These are phyloP conservation scores for Epichloe scottii DNA, from an alignment of 2,329 filamentous ascomycete species.

Conservation along the genomic window DNA sequence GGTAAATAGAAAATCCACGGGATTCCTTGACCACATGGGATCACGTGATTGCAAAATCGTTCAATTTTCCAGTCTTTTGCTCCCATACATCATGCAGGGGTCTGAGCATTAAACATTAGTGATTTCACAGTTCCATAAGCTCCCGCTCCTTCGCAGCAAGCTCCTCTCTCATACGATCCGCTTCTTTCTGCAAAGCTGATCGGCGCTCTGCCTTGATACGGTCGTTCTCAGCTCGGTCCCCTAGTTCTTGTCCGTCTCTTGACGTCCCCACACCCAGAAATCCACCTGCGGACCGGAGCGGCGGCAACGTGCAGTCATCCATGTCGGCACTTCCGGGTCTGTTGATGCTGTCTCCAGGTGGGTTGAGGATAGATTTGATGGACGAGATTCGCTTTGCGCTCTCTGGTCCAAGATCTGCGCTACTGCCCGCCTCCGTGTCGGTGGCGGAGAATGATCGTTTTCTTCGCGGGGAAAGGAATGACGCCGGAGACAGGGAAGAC, in stretches of 20 bases:
- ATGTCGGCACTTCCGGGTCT: constrained; percentile 22
- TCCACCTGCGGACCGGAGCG: constrained; percentile 29
- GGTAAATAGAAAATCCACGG: no score
- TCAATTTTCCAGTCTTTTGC: background rate
- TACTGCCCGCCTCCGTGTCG: constrained; percentile 35
- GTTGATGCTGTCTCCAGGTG: constrained; percentile 18
- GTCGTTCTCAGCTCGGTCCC: constrained; percentile 30
- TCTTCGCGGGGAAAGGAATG: constrained; percentile 44
- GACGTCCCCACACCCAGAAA: background rate
- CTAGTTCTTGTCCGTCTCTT: constrained; percentile 10
- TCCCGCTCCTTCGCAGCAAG: constrained; percentile 64
- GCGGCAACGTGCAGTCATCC: constrained; percentile 28
- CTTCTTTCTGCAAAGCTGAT: constrained; percentile 56
- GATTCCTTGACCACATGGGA: no score
- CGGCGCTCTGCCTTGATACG: constrained; percentile 48
- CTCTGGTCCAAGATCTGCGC: constrained; percentile 29
- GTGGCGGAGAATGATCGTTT: constrained; percentile 57
- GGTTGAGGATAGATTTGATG: constrained; percentile 65
- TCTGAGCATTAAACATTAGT: constrained; percentile 2
- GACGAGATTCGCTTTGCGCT: constrained; percentile 54
- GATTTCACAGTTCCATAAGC: constrained; percentile 29
- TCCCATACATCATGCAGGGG: background rate
- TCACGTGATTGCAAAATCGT: background rate
- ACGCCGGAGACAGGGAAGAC: constrained; percentile 47
- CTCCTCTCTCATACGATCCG: constrained; percentile 62